These are phyloP conservation scores for Castanospermum australe DNA, from an alignment of 306 rosid species.

Conservation along the genomic window DNA sequence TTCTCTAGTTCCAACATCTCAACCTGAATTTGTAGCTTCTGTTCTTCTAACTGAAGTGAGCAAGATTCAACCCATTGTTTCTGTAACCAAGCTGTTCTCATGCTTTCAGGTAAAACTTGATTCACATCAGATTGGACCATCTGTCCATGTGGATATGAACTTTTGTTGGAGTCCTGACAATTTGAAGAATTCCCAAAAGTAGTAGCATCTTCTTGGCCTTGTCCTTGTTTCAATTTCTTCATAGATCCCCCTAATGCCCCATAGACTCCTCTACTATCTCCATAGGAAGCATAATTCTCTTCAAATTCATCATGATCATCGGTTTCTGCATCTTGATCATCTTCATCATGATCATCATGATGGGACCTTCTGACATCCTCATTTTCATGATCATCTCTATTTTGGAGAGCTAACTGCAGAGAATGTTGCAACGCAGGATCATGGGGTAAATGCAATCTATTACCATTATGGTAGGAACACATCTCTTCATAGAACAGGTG, in stretches of 20 bases:
- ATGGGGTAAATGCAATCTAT: constrained; percentile 87
- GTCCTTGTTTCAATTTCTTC: constrained; percentile 57
- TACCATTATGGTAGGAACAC: constrained; percentile 90
- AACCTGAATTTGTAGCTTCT: constrained; percentile 73
- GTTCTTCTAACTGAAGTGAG: constrained; percentile 72
- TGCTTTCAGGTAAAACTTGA: constrained; percentile 55
- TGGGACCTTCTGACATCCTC: constrained; percentile 66
- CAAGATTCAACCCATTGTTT: constrained; percentile 79
- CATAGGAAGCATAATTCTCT: constrained; percentile 57
- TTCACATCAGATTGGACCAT: constrained; percentile 44
- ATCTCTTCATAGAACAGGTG: constrained; percentile 88
- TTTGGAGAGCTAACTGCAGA: constrained; percentile 70
- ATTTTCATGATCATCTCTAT: constrained; percentile 62
- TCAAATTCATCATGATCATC: constrained; percentile 72
- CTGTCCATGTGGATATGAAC: constrained; percentile 39
- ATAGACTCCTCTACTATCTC: constrained; percentile 48
- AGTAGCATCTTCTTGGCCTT: constrained; percentile 46
- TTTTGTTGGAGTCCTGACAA: constrained; percentile 51
- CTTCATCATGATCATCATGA: constrained; percentile 71
- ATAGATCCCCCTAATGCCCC: constrained; percentile 44
- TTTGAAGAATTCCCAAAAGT: constrained; percentile 48
- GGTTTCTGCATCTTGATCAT: constrained; percentile 64
- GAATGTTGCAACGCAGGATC: constrained; percentile 87
- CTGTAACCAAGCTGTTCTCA: constrained; percentile 56
- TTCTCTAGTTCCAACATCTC: constrained; percentile 81